Conservation (phyloP, 352 stramenopile species). For the Lagenidium sp. region DNA sequence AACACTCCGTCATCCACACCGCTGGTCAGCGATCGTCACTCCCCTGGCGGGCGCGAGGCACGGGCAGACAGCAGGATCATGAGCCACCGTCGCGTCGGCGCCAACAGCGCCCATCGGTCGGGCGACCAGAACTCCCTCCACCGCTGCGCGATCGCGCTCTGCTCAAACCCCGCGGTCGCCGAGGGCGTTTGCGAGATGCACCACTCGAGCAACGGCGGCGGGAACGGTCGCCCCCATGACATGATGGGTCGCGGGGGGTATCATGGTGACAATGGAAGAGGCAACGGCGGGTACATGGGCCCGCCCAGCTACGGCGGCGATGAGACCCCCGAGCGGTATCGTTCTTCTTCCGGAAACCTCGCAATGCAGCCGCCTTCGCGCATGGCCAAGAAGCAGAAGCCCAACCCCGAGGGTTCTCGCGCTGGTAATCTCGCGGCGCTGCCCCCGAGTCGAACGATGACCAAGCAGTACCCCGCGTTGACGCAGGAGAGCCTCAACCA, state of each 20-base stretch:
- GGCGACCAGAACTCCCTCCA: conserved; percentile 50
- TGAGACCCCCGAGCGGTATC: conserved; percentile 51
- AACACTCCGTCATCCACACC: too few species aligned
- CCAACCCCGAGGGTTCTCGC: conserved; percentile 6
- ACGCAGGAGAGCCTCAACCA: conserved; percentile 61
- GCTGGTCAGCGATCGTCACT: too few species aligned
- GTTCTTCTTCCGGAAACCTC: conserved; percentile 22
- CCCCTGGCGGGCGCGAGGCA: too few species aligned
- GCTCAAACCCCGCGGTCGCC: conserved; percentile 64
- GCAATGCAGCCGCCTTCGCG: conserved; percentile 44
- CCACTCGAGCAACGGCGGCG: conserved; percentile 27
- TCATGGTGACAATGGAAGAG: background rate
- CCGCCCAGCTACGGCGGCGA: conserved; percentile 18
- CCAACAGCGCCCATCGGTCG: conserved; percentile 5
- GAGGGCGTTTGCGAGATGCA: conserved; percentile 74
- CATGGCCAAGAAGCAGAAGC: conserved; percentile 50
- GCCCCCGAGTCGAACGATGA: background rate
- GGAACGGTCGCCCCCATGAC: background rate
- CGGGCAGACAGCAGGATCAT: too few species aligned
- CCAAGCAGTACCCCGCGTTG: conserved; percentile 20
- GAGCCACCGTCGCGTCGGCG: conserved; percentile 13
- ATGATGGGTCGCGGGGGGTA: conserved; percentile 15
- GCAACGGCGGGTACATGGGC: conserved; percentile 6
- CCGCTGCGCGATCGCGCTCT: conserved; percentile 68
- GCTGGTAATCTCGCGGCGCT: background rate